These are phyloP conservation scores for Dictyostelium citrinum DNA, from an alignment of 78 protist genomes.

Conservation along the genomic window DNA sequence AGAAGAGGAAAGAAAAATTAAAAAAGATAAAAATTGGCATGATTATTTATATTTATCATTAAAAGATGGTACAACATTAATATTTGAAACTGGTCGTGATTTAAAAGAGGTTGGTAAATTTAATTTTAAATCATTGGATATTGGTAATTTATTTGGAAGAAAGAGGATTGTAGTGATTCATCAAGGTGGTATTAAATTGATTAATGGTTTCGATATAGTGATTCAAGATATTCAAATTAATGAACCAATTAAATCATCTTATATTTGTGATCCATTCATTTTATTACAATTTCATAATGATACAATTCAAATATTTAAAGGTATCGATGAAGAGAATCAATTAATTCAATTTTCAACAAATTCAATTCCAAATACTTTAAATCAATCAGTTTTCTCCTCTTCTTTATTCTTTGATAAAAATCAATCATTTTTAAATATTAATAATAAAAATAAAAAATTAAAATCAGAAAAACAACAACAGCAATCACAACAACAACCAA, in stretches of 20 bases:
- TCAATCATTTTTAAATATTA: not conserved
- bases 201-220: not conserved
- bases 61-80: slow-evolving; percentile 2
- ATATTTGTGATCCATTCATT: slow-evolving; percentile 43
- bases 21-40: not conserved
- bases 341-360: not conserved
- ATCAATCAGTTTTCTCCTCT: not conserved
- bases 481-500: not conserved
- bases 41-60: slow-evolving; percentile 23
- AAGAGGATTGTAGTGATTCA: not conserved
- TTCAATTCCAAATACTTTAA: not conserved
- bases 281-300: slow-evolving; percentile 4
- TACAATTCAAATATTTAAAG: not conserved
- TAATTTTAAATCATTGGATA: not conserved
- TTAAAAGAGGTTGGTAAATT: slow-evolving; percentile 33
- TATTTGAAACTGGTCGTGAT: slow-evolving; percentile 23
- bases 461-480: not conserved
- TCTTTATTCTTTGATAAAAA: slow-evolving; percentile 40
- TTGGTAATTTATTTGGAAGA: slow-evolving; percentile 20
- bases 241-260: not conserved
- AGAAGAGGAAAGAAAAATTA: not conserved
- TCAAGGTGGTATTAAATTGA: slow-evolving; percentile 13
- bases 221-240: slow-evolving; percentile 20
- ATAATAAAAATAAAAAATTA: not conserved
- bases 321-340: not conserved